Evolutionary conservation across 2,329 filamentous ascomycete genomes (phyloP).

Genomic region (Ceratocystis papillata): DNA sequence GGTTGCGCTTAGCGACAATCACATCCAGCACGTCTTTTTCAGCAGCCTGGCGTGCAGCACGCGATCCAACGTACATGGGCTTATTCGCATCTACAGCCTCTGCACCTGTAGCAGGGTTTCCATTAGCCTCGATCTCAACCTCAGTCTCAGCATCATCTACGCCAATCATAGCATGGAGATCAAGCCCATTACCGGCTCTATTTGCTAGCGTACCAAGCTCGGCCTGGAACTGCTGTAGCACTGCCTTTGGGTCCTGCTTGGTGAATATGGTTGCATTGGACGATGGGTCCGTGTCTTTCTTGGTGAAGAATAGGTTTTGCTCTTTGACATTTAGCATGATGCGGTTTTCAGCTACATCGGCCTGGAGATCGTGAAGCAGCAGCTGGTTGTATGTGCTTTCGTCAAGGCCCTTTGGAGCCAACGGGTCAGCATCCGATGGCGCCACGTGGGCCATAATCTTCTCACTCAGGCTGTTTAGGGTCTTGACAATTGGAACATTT

Average conservation of each 20-base stretch:
- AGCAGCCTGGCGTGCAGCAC: conserved; percentile 52
- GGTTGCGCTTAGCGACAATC: conserved; percentile 49
- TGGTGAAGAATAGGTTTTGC: conserved; percentile 70
- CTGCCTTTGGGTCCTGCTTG: conserved; percentile 57
- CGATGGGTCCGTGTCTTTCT: conserved; percentile 40
- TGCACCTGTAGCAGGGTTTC: neutral
- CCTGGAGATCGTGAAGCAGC: conserved; percentile 67
- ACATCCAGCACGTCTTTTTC: conserved; percentile 56
- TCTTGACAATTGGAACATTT: conserved; percentile 79
- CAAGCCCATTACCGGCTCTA: conserved; percentile 42
- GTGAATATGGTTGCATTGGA: conserved; percentile 46
- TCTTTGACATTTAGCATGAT: conserved; percentile 82
- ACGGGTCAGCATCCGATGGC: conserved; percentile 59
- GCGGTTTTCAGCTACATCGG: conserved; percentile 60
- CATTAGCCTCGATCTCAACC: conserved; percentile 32
- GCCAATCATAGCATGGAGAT: conserved; percentile 54
- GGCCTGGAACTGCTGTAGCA: conserved; percentile 52
- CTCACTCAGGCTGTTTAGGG: conserved; percentile 80
- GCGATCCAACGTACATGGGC: conserved; percentile 55
- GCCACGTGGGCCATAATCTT: conserved; percentile 86
- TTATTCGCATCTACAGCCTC: conserved; percentile 32
- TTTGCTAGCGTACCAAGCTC: conserved; percentile 47
- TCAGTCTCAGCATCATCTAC: conserved; percentile 61
- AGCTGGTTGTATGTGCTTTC: conserved; percentile 66
- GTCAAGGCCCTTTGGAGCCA: conserved; percentile 49